Base-by-base conservation (phyloP, 148 eudicot species). In the Heliosperma pusillum region DNA sequence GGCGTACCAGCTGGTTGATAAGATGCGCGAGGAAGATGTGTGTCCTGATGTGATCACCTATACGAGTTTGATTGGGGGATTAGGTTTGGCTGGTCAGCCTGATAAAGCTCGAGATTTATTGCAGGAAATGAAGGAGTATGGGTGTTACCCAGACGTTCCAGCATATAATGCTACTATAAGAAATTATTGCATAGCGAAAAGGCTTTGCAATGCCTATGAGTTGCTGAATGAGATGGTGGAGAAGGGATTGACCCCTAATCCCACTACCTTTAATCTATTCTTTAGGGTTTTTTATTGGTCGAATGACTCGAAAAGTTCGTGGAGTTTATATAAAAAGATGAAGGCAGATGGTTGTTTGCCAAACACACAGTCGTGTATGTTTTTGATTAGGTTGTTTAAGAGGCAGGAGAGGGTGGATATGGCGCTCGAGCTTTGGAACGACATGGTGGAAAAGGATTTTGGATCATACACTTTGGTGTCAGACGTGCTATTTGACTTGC, bases 351-450 rank as follows among this genome's bases (percentile, higher is more conserved):
- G 90, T 58, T 91, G 97, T 66, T 79, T 89, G 78, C 97, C 95
- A 1, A 89, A 88, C 71, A 93, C 98, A 0, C 98, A 93, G 71
- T 86, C 95, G 29, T 93, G 97, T 70, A 89, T 93, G 98, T 91
- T 89, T 79, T 68, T 91, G 56, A 82, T 89, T 25, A 85, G 91
- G 80, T 74, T 93, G 82, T 87, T 75, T 79, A 88, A 62, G 81
- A 89, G 90, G 82, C 89, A 93, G 58, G 97, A 93, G 82, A 85
- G 77, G 78, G 95, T 85, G 68, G 98, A 87, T 19, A 81, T 91
- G 91, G 97, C 95, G 1, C 86, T 91, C 63, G 95, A 88, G 89
- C 79, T 93, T 17, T 93, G 98, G 98, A 77, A 87, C 66, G 95
- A 93, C 75, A 93, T 93, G 98, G 83, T 93, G 83, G 91, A 83